Evolutionary conservation across 441 rosid genomes (phyloP).

Genomic region (Lepidium campestre): DNA sequence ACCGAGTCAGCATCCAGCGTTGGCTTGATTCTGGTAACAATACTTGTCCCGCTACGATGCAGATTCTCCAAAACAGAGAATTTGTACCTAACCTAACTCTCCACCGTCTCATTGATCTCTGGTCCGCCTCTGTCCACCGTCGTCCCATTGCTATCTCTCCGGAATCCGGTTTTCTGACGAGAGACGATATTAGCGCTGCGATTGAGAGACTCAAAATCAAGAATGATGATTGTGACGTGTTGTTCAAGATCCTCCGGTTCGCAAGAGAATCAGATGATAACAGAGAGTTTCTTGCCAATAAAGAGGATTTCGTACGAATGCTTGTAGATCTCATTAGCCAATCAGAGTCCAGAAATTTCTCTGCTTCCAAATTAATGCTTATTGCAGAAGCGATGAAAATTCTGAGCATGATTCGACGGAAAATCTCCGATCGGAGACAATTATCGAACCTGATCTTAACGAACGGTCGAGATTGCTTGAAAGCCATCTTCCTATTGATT

Average conservation of each 20-base stretch:
- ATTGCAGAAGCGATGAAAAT: neutral
- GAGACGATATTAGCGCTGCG: neutral
- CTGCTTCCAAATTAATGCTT: neutral
- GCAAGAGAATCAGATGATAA: neutral
- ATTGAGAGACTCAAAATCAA: neutral
- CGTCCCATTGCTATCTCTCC: neutral
- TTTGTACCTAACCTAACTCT: neutral
- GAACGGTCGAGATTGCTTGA: neutral
- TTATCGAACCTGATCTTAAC: neutral
- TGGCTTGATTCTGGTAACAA: slow-evolving; percentile 6
- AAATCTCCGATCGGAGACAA: neutral
- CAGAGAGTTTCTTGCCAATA: neutral
- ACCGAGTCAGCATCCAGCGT: neutral
- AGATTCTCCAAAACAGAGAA: neutral
- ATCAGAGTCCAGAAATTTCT: neutral
- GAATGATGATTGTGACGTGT: neutral
- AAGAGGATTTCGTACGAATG: neutral
- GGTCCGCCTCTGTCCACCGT: neutral
- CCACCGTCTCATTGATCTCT: neutral
- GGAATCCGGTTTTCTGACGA: neutral
- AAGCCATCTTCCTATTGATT: neutral
- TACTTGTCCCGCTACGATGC: slow-evolving; percentile 2
- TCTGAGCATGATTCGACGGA: neutral
- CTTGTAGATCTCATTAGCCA: neutral
- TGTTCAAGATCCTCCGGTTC: neutral